Evolutionary conservation across 768 basidiomycete species (phyloP).

Genomic region (Imleria badia): DNA sequence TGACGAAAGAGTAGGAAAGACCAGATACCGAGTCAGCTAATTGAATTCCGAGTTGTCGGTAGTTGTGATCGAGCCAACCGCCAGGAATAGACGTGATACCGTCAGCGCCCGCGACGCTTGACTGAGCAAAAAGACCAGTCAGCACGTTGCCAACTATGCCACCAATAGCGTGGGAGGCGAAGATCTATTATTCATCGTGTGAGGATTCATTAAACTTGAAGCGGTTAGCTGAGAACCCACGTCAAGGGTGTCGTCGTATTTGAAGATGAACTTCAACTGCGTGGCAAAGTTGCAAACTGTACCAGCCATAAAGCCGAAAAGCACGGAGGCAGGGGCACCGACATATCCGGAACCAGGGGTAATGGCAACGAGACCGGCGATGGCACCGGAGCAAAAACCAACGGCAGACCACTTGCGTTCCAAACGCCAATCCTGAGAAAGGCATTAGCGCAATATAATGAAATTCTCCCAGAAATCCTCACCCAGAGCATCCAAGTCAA

Average conservation of each 20-base stretch:
- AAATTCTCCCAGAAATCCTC: conserved; percentile 12
- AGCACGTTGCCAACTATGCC: conserved; percentile 80
- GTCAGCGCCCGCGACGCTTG: conserved; percentile 77
- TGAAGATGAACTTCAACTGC: conserved; percentile 80
- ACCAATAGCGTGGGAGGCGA: conserved; percentile 80
- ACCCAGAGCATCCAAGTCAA: conserved; percentile 93
- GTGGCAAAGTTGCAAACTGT: conserved; percentile 94
- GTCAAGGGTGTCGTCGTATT: conserved; percentile 81
- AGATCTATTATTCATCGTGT: conserved; percentile 55
- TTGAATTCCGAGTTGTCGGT: conserved; percentile 82
- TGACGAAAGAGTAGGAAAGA: conserved; percentile 67
- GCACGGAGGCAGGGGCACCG: conserved; percentile 77
- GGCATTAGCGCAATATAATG: background rate
- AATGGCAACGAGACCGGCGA: conserved; percentile 87
- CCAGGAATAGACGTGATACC: conserved; percentile 65
- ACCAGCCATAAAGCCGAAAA: conserved; percentile 83
- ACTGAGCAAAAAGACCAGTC: conserved; percentile 86
- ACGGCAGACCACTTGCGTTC: conserved; percentile 93
- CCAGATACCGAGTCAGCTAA: conserved; percentile 71
- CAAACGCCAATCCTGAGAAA: conserved; percentile 74
- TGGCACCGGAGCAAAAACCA: conserved; percentile 94
- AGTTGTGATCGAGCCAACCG: conserved; percentile 87
- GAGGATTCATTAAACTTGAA: background rate
- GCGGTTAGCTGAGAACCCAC: conserved; percentile 37
- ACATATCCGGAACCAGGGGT: conserved; percentile 85